Evolutionary conservation across 768 basidiomycete genomes (phyloP).

Genomic region (Mycena rebaudengoi): DNA sequence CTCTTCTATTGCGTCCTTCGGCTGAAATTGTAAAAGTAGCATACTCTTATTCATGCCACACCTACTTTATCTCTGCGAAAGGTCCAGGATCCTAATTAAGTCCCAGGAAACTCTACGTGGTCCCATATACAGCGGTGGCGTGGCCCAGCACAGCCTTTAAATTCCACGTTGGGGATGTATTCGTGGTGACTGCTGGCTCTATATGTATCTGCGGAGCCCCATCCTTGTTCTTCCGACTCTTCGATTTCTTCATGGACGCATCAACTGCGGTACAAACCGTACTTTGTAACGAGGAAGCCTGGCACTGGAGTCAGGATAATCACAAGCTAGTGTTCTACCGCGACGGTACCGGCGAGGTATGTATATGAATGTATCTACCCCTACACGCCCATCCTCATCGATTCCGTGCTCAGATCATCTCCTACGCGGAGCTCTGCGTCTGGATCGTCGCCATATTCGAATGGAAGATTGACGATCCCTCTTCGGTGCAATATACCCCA

Average conservation of each 20-base stretch:
- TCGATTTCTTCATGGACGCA: constrained; percentile 1
- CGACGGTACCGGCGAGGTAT: constrained; percentile 15
- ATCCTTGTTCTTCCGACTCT: too few relatives aligned
- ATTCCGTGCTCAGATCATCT: not conserved
- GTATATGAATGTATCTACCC: not conserved
- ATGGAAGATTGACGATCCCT: constrained; percentile 13
- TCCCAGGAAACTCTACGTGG: too few relatives aligned
- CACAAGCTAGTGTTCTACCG: constrained; percentile 4
- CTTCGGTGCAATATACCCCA: not conserved
- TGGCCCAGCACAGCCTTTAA: too few relatives aligned
- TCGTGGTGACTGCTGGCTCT: too few relatives aligned
- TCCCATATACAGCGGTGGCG: not conserved
- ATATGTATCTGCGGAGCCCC: too few relatives aligned
- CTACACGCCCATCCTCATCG: too few relatives aligned
- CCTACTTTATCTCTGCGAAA: not conserved
- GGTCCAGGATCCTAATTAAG: too few relatives aligned
- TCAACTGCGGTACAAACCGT: not conserved
- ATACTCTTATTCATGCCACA: not conserved
- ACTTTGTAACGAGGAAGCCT: constrained; percentile 3
- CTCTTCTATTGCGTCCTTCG: too few relatives aligned
- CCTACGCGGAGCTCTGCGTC: not conserved
- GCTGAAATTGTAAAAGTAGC: too few relatives aligned
- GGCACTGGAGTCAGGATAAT: constrained; percentile 3
- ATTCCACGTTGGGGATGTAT: too few relatives aligned
- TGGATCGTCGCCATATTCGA: constrained; percentile 13